phyloP scores from a whole-genome alignment of 2,329 filamentous ascomycete species.

The Calonectria hawksworthii region DNA sequence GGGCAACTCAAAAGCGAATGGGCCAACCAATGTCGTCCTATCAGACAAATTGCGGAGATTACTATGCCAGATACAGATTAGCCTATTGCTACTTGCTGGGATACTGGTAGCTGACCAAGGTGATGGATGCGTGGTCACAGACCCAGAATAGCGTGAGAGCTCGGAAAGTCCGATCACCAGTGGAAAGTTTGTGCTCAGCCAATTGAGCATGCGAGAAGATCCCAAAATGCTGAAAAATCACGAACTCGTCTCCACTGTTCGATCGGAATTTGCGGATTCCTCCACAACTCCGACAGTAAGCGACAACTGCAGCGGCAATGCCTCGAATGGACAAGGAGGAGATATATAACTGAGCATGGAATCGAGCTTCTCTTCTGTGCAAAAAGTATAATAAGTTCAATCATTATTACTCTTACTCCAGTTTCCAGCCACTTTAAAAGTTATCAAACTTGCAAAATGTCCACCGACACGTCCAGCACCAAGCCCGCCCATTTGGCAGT shows the following conservation, averaged over 20 bases:
- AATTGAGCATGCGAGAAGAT: neutral
- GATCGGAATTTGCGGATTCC: neutral
- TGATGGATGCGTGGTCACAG: no score
- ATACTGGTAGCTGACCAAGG: neutral
- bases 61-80: neutral
- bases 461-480: neutral
- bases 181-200: neutral
- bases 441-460: neutral
- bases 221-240: neutral
- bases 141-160: no score
- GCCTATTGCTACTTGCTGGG: neutral
- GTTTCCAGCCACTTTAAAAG: neutral
- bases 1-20: neutral
- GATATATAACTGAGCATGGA: neutral
- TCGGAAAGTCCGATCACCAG: no score
- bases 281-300: neutral
- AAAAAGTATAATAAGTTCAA: no score
- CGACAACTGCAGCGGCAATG: neutral
- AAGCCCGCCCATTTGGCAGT: neutral
- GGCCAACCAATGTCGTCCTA: neutral
- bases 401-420: neutral
- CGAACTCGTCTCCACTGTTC: neutral
- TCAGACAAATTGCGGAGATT: neutral
- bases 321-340: neutral
- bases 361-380: neutral